A percentile compares a stretch with the other conserved stretches of the same genome.
phyloP scores from a whole-genome alignment of 805 yeast genomes.

The Kluyveromyces wickerhamii region DNA sequence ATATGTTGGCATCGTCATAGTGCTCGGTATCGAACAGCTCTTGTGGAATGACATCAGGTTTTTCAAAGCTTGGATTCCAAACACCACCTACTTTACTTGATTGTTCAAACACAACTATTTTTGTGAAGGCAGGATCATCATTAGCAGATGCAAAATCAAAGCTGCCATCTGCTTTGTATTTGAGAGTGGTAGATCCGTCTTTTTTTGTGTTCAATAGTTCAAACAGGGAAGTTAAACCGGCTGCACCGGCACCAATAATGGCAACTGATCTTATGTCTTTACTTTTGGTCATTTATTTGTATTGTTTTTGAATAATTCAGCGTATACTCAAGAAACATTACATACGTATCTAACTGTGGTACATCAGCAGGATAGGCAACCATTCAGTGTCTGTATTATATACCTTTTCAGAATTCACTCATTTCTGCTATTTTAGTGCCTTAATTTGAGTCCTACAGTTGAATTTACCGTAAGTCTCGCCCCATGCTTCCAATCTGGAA shows the following conservation, averaged over 20 bases:
- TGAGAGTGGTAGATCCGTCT: constrained; percentile 25
- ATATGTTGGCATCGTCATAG: constrained; percentile 30
- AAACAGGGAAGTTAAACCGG: constrained; percentile 32
- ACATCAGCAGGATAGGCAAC: no score
- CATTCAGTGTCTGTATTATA: no score
- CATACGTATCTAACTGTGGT: no score
- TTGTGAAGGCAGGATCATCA: constrained; percentile 26
- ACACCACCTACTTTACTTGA: constrained; percentile 36
- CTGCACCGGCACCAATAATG: constrained; percentile 37
- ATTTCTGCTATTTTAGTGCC: no score
- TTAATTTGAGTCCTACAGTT: no score
- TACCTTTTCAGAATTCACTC: no score
- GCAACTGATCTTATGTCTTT: constrained; percentile 33
- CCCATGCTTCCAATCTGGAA: no score
- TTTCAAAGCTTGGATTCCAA: constrained; percentile 28
- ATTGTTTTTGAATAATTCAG: no score
- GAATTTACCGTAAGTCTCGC: no score
- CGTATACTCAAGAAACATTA: no score
- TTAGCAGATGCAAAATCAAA: constrained; percentile 9
- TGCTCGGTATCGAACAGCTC: constrained; percentile 25
- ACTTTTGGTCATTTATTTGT: no score
- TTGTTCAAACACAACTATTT: constrained; percentile 38
- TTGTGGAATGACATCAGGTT: constrained; percentile 19
- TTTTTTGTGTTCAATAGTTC: constrained; percentile 28
- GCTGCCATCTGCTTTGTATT: constrained; percentile 10